Conservation (phyloP, 1,284 basidiomycete species). For the Leccinum idahoense region DNA sequence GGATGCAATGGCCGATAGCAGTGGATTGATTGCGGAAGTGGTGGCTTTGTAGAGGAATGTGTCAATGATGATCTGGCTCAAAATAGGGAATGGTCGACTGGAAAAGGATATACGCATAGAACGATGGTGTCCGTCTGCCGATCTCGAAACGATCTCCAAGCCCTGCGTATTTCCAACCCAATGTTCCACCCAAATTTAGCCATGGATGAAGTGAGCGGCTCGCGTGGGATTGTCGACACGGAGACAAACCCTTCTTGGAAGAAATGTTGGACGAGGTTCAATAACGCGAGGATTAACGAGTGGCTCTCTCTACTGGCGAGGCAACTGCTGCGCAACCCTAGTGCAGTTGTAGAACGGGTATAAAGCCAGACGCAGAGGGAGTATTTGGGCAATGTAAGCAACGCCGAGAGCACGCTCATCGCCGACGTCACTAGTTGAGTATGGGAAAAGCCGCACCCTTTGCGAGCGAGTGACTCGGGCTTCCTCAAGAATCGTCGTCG, state of each 20-base stretch:
- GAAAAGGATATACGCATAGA: too few species aligned
- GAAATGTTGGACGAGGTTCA: constrained; percentile 72
- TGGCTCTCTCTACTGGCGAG: constrained; percentile 63
- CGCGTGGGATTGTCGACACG: constrained; percentile 49
- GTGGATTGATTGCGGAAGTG: too few species aligned
- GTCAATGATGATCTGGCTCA: too few species aligned
- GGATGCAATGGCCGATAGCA: too few species aligned
- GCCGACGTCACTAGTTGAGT: constrained; percentile 73
- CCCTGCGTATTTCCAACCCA: too few species aligned
- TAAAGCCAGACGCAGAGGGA: constrained; percentile 83
- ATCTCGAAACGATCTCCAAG: too few species aligned
- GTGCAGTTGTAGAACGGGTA: constrained; percentile 68
- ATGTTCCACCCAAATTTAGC: constrained; percentile 83
- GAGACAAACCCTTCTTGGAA: constrained; percentile 69
- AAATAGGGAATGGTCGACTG: too few species aligned
- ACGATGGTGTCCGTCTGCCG: too few species aligned
- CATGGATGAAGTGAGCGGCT: constrained; percentile 71
- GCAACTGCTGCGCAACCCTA: constrained; percentile 59
- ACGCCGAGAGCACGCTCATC: constrained; percentile 72
- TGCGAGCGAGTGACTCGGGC: constrained; percentile 53
- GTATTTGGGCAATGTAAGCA: constrained; percentile 70
- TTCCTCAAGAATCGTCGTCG: constrained; percentile 81
- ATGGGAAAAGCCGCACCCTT: constrained; percentile 40
- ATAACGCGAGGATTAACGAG: constrained; percentile 67
- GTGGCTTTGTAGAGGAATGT: too few species aligned